These are phyloP conservation scores for Debaryomycetaceae sp. DNA, from an alignment of 1,139 yeast species.

Conservation along the genomic window DNA sequence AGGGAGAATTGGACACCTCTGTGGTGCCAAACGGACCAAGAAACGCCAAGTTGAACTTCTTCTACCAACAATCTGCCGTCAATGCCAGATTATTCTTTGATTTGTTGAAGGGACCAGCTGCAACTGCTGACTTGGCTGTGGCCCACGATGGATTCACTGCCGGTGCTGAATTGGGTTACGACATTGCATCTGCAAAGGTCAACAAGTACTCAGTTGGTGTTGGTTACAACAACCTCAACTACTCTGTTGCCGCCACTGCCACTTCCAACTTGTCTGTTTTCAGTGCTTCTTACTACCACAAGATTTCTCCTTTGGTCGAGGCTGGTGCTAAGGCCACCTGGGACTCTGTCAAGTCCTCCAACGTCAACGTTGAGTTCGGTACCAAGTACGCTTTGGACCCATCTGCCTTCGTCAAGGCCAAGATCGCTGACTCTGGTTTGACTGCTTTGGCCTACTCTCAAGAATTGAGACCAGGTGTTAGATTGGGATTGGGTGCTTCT, in stretches of 20 bases:
- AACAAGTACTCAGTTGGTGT: conserved; percentile 93
- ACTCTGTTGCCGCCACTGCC: conserved; percentile 86
- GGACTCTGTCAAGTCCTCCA: conserved; percentile 75
- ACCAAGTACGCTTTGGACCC: conserved; percentile 89
- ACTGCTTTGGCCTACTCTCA: conserved; percentile 95
- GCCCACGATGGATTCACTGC: conserved; percentile 97
- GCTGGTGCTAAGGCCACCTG: conserved; percentile 98
- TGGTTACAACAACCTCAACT: conserved; percentile 87
- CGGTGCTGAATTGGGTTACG: conserved; percentile 97
- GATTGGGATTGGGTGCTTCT: conserved; percentile 95
- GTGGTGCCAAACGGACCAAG: conserved; percentile 86
- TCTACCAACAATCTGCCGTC: conserved; percentile 90
- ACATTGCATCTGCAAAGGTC: conserved; percentile 86
- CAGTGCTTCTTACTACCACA: conserved; percentile 97
- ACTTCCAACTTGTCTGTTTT: conserved; percentile 86
- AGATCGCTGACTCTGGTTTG: conserved; percentile 94
- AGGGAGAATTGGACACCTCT: conserved; percentile 86
- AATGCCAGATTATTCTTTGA: conserved; percentile 95
- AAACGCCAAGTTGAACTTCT: conserved; percentile 87
- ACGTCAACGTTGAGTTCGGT: conserved; percentile 85
- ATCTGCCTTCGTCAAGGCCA: conserved; percentile 90
- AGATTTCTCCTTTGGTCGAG: conserved; percentile 85
- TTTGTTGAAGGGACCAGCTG: conserved; percentile 90
- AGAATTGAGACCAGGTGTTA: conserved; percentile 94
- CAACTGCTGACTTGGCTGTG: conserved; percentile 91